Base-by-base conservation (phyloP, 306 rosid species). In the Quercus glauca region DNA sequence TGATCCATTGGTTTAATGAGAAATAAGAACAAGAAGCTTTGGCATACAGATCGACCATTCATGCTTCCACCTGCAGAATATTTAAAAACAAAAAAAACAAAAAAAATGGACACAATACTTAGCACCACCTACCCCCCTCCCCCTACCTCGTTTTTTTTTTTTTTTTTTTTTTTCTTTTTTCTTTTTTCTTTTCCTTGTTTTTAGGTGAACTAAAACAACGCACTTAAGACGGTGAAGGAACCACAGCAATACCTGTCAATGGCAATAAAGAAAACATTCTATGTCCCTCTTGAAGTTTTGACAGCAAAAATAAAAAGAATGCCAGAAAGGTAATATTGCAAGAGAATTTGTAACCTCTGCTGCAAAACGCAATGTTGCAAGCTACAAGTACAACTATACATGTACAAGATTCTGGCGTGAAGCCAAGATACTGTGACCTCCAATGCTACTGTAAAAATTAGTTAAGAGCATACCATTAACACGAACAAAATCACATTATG, bases 321-420 rank as follows among this genome's bases (percentile, higher is more conserved):
- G 55, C 78, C 73, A 18, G 43, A 18, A 12, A 35, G 55, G 14
- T 78, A 84, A 77, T 14, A 72, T 17, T 29, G 65, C 67, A 41
- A 73, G 57, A 84, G 74, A 80, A 74, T 67, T 67, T 33, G 49
- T 31, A 67, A 67, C 51, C 71, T 67, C 71, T 33, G 49, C 59
- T 67, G 86, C 63, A 57, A 71, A 72, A 83, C 65, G 78, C 71
- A 55, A 75, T 77, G 83, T 80, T 68, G 87, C 81, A 75, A 67
- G 86, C 83, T 81, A 86, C 84, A 74, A 59, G 52, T 80, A 69
- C 89, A 79, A 83, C 94, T 89, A 89, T 88, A 86, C 89, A 93
- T 88, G 85, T 93, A 91, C 92, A 90, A 60, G 85, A 87, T 79
- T 82, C 78, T 64, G 89, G 87, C 88, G 55, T 56, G 43, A 84